Evolutionary conservation across 768 basidiomycete genomes (phyloP).

Genomic region (Panus rudis): DNA sequence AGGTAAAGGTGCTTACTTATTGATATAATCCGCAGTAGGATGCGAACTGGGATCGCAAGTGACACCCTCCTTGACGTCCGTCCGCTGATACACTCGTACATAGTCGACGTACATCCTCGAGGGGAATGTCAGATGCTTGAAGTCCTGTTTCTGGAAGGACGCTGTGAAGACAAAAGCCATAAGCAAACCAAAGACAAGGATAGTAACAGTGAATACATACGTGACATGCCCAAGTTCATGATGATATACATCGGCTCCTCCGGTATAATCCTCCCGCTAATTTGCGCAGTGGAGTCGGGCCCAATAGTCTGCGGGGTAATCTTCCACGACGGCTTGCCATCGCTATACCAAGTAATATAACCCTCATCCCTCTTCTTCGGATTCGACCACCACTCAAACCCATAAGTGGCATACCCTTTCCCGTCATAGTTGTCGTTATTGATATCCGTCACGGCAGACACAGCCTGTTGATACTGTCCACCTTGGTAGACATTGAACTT

Average conservation of each 20-base stretch:
- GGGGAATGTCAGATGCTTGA: conserved; percentile 68
- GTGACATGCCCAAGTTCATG: conserved; percentile 6
- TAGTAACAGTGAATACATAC: conserved; percentile 28
- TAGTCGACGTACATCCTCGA: conserved; percentile 83
- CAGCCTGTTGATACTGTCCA: conserved; percentile 66
- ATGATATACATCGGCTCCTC: conserved; percentile 90
- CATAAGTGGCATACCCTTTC: conserved; percentile 52
- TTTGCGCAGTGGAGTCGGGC: conserved; percentile 47
- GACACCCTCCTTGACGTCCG: conserved; percentile 56
- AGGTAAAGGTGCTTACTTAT: conserved; percentile 33
- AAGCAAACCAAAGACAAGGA: background rate
- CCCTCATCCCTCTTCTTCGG: conserved; percentile 58
- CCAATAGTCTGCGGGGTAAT: conserved; percentile 60
- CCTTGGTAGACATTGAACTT: conserved; percentile 63
- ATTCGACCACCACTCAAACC: conserved; percentile 77
- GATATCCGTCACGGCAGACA: conserved; percentile 55
- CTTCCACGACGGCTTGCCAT: conserved; percentile 65
- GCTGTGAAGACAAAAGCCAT: conserved; percentile 24
- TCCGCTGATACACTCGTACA: conserved; percentile 79
- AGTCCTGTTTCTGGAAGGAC: conserved; percentile 71
- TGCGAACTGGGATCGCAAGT: conserved; percentile 73
- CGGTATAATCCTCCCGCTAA: conserved; percentile 63
- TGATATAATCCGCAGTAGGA: conserved; percentile 80
- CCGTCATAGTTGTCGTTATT: conserved; percentile 51
- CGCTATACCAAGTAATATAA: conserved; percentile 79